Base-by-base conservation (phyloP, 1,284 basidiomycete genomes). In the Sphaerobolus stellatus region DNA sequence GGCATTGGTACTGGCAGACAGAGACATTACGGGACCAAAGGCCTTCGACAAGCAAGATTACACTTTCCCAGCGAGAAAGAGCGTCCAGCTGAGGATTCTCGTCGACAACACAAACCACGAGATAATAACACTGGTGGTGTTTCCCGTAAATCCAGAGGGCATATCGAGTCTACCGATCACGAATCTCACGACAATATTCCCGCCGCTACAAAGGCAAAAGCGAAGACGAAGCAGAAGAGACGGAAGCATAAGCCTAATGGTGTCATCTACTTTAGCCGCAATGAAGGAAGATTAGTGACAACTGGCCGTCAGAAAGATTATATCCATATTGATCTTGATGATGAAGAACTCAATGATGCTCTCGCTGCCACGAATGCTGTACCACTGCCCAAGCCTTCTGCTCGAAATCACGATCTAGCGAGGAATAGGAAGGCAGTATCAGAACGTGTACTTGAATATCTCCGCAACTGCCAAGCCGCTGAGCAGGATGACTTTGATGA, bases 311-410 rank as follows among this genome's bases (percentile, higher is more conserved):
- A 62, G 30, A 63, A 65, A 52, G 62, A 61, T 43, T 59, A 48
- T 16, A 62, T 60, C 62, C 68, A 60, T 50, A 73, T 61, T 67
- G 68, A 76, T 50, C 46, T 73, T n/a, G 69, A 75, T 56, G 75
- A 79, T 54, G 65, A 73, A 24, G 73, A 63, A 7, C 76, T 81
- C 51, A 70, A 71, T 43, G 67, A 64, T 47, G 77, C 75, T 1
- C 64, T 82, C 46, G 73, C 73, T 48, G 79, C 79, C 8, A 25
- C 18, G 27, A 33, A 28, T 29, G 24, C 33, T 18, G 13, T 18
- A 5, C 11, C 14, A 50, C 56, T 56, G 61, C 64, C 36, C 62
- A 41, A 34, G 46, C 56, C 22, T 45, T 58, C 36, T 52, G 47
- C 29, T 44, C 52, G 49, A 55, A 33, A 29, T 54, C 16, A 48